Conservation (phyloP, 331 rosid species). For the Malus hybrid region DNA sequence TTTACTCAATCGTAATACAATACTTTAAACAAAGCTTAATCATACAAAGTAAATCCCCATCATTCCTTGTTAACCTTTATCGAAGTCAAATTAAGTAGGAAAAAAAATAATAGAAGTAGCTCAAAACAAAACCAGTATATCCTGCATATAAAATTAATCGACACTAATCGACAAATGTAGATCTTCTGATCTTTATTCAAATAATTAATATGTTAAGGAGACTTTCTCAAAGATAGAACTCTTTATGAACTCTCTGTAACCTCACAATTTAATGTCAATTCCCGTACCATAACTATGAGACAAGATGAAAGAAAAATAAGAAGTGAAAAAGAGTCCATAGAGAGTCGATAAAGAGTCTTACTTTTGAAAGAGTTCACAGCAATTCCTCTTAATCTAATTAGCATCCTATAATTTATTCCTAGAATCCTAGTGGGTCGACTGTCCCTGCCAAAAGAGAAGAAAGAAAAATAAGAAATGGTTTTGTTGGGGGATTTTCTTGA, state of each 20-base stretch:
- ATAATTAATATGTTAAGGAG: too few relatives aligned
- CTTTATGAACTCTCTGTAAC: too few relatives aligned
- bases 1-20: conserved; percentile 49
- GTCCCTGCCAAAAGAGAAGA: not conserved
- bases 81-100: conserved; percentile 59
- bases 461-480: not conserved
- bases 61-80: conserved; percentile 36
- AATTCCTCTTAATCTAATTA: not conserved
- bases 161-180: too few relatives aligned
- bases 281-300: too few relatives aligned
- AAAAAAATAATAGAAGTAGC: conserved; percentile 3
- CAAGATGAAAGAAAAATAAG: too few relatives aligned
- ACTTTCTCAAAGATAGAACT: too few relatives aligned
- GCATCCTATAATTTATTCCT: not conserved
- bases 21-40: conserved; percentile 48
- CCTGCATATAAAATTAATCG: conserved; percentile 16
- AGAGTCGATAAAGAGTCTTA: too few relatives aligned
- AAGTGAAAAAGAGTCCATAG: too few relatives aligned
- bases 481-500: conserved; percentile 5
- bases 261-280: too few relatives aligned
- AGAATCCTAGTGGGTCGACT: not conserved
- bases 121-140: conserved; percentile 24
- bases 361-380: rapidly evolving
- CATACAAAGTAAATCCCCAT: conserved; percentile 49
- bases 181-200: too few relatives aligned